Evolutionary conservation across 2,329 filamentous ascomycete genomes (phyloP), one percentile per base, ranked within the genome.

Genomic region (Neonectria ditissima): DNA sequence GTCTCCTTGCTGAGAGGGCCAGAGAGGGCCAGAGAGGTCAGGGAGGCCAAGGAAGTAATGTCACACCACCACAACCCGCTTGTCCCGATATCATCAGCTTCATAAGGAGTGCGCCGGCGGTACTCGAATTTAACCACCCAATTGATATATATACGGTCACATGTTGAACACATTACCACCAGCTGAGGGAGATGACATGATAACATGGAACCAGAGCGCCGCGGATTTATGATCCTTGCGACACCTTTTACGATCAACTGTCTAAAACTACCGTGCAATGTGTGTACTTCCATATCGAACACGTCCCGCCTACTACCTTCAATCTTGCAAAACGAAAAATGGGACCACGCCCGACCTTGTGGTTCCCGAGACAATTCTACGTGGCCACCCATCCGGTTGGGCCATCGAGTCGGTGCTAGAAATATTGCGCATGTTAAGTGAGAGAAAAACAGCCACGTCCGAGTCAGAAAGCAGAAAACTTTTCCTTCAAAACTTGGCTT

Each of bases 261-360:
- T 73, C 71, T 74, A 73, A 73, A 73, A 71, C 71, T 73, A 73
- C 66, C 70, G 64, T 65, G 71, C 72, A 50, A 70, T 62, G 55
- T 65, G 55, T 65, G 63, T 70, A 71, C 71, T 67, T 66, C 71
- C 71, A 63, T 69, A 66, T 65, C 55, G 70, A 71, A 70, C 63
- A 65, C 67, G 65, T 59, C 65, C 54, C 55, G 62, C 59, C 69
- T 67, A 66, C 67, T 65, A 65, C 68, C 69, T 66, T 66, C 68
- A 72, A 55, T 73, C 65, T 72, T 56, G 60, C 43, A 59, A 69
- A 68, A n/a, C n/a, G 30, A 58, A 47, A 66, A 58, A 41, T 56
- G 55, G 65, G 59, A 63, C 61, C 37, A 59, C 52, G 65, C 56
- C 61, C 51, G 62, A 69, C 66, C 58, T 52, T 41, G 43, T 63